Evolutionary conservation across 2,329 filamentous ascomycete genomes (phyloP), one percentile per base, ranked within the genome.

Genomic region (Whalleya microplaca): DNA sequence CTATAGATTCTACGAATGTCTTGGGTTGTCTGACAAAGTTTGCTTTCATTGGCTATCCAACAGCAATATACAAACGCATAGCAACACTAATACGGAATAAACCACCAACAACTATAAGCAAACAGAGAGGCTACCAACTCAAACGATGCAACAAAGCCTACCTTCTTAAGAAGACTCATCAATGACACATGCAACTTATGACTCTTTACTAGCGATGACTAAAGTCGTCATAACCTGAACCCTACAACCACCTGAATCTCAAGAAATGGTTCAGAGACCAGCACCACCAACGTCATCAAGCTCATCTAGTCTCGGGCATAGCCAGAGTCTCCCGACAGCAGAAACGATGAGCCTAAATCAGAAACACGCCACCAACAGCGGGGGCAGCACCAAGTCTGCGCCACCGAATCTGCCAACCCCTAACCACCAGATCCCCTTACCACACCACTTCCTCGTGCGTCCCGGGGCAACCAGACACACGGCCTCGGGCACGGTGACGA

Each of bases 381-480:
- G 44, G 18, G 21, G 50, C 21, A n/a, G 46, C 20, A 46, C 41
- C 20, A 41, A 42, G 52, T 46, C 46, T 6, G 12, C 37, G 4
- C 21, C 32, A 2, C 32, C 51, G 23, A 41, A 18, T 4, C 14
- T 16, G 3, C 21, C 23, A 45, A 55, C 23, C 9, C 43, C 16
- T 44, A 21, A 46, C 1, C 27, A 21, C 47, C 21, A 29, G 45
- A 48, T 41, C 27, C 58, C 67, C 18, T 58, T 59, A 2, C 72
- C 71, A 7, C 70, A 70, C 8, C 72, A 77, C 68, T 83, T 79
- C 65, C 59, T 83, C 47, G 71, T 79, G 56, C 76, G 80, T 1
- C 77, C 75, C 5, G 68, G 66, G 2, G 62, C 67, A 1, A 68
- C 72, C n/a, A 63, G 58, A 21, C 57, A 64, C 40, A 67, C 70